Evolutionary conservation across 345 rosid genomes (phyloP).

Genomic region (Citrus trifoliata): DNA sequence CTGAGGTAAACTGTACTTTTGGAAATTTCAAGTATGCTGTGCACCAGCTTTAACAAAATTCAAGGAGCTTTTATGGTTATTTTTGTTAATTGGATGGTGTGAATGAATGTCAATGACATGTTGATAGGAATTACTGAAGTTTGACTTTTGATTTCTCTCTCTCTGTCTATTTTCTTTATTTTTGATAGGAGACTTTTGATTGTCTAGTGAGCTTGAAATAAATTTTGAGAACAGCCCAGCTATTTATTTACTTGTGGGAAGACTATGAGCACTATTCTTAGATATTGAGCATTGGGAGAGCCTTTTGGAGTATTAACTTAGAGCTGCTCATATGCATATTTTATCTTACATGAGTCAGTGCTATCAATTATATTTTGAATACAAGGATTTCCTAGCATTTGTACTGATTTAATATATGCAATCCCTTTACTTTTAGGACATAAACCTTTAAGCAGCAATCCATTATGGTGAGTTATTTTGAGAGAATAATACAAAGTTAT

Average conservation of each 20-base stretch:
- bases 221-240: background rate
- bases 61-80: background rate
- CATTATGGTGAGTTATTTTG: background rate
- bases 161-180: background rate
- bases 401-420: background rate
- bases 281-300: background rate
- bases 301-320: background rate
- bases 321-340: background rate
- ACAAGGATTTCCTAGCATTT: background rate
- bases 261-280: background rate
- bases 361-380: background rate
- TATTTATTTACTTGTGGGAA: background rate
- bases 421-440: background rate
- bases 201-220: background rate
- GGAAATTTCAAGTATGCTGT: background rate
- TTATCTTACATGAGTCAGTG: background rate
- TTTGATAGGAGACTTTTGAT: background rate
- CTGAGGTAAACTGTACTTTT: slow-evolving; percentile 45
- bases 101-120: background rate
- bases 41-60: background rate
- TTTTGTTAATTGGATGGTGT: background rate
- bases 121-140: background rate
- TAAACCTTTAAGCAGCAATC: background rate
- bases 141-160: background rate
- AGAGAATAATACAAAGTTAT: background rate